Evolutionary conservation across 768 basidiomycete species (phyloP).

Genomic region (Omphalotus guepiniiformis): DNA sequence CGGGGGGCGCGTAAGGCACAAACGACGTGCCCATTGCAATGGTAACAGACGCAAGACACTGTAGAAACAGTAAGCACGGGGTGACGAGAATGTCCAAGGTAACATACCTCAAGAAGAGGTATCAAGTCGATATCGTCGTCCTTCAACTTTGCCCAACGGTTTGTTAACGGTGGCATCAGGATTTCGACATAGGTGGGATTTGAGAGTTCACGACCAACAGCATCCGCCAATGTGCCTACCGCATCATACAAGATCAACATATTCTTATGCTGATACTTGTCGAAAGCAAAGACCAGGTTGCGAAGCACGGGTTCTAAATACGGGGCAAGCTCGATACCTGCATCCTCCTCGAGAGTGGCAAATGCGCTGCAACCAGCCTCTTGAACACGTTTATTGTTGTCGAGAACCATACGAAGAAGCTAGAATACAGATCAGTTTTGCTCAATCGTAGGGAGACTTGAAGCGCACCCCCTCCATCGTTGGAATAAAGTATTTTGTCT

Average conservation of each 20-base stretch:
- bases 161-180: constrained; percentile 91
- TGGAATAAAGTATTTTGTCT: constrained; percentile 87
- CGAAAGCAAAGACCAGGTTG: constrained; percentile 93
- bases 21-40: constrained; percentile 93
- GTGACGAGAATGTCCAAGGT: neutral
- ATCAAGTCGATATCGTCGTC: constrained; percentile 93
- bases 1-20: constrained; percentile 80
- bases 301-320: constrained; percentile 93
- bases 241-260: constrained; percentile 98
- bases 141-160: constrained; percentile 84
- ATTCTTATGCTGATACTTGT: constrained; percentile 99
- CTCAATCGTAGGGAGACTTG: constrained; percentile 14
- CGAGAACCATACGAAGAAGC: constrained; percentile 96
- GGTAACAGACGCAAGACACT: constrained; percentile 97
- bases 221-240: constrained; percentile 97
- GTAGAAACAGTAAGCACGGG: constrained; percentile 8
- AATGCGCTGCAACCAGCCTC: constrained; percentile 99
- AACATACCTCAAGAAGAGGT: constrained; percentile 85
- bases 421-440: constrained; percentile 24
- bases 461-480: constrained; percentile 87
- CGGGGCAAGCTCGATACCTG: constrained; percentile 82
- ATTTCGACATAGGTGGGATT: constrained; percentile 89
- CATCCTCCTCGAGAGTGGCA: constrained; percentile 97
- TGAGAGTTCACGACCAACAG: constrained; percentile 84
- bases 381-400: constrained; percentile 98